Percentiles rank a stretch among this genome's conserved stretches.
phyloP scores from a whole-genome alignment of 108 stramenopile genomes.

The Nitzschia sp. region DNA sequence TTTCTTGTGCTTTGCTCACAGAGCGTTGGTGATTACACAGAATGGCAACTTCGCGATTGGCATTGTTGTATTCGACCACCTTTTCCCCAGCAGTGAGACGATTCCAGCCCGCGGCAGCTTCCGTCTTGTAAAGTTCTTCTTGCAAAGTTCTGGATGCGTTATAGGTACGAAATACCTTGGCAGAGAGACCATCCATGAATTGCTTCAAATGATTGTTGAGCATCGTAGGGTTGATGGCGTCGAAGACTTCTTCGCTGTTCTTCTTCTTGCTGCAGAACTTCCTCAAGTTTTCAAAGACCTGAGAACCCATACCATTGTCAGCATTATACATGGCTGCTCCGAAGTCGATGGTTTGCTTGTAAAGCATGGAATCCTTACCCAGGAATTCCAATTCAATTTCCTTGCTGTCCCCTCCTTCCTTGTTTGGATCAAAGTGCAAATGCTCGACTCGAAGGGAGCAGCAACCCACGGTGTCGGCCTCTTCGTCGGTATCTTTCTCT shows the following conservation, averaged over 20 bases:
- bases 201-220: slow-evolving; percentile 93
- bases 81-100: slow-evolving; percentile 88
- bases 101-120: slow-evolving; percentile 57
- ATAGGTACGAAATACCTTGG: slow-evolving; percentile 99
- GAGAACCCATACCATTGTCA: slow-evolving; percentile 85
- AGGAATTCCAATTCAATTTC: slow-evolving; percentile 99
- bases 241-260: slow-evolving; percentile 91
- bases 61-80: slow-evolving; percentile 97
- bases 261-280: slow-evolving; percentile 92
- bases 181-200: slow-evolving; percentile 98
- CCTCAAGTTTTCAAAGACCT: slow-evolving; percentile 92
- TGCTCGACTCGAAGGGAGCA: slow-evolving; percentile 98
- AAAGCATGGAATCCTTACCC: slow-evolving; percentile 99
- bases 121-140: slow-evolving; percentile 89
- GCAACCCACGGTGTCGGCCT: slow-evolving; percentile 99
- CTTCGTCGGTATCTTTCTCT: slow-evolving; percentile 99
- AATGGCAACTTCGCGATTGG: slow-evolving; percentile 99
- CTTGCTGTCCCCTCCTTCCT: slow-evolving; percentile 72
- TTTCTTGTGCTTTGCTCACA: slow-evolving; percentile 95
- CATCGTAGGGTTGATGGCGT: slow-evolving; percentile 87
- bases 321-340: slow-evolving; percentile 82
- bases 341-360: slow-evolving; percentile 99
- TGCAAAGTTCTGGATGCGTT: slow-evolving; percentile 98
- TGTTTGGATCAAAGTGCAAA: slow-evolving; percentile 92
- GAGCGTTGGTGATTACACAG: slow-evolving; percentile 99